Evolutionary conservation across 2,329 filamentous ascomycete genomes (phyloP), one percentile per base, ranked within the genome.

Genomic region (Penicillium sp.): DNA sequence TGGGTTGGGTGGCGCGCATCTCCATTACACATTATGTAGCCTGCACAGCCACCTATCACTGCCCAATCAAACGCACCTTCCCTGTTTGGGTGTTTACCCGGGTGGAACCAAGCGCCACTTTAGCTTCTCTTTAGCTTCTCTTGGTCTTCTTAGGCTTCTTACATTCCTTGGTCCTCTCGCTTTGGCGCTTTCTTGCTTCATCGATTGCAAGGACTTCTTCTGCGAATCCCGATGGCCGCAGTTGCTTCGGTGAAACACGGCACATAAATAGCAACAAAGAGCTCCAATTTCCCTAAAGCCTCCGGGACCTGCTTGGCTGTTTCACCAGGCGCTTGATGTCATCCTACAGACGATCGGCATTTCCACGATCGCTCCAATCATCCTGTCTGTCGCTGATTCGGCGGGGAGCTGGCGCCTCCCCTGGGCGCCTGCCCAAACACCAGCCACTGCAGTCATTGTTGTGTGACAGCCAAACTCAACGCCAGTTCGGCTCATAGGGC

Each of bases 311-410:
- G 33, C 44, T 46, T 43, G 32, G 43, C 36, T 41, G 60, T 64
- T 63, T 62, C 59, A 62, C 49, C 40, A 57, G 48, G 57, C 62
- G 61, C 62, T 49, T 63, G 61, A 64, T 64, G 59, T 64, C 60
- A 64, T 62, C 48, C 36, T 36, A 40, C 37, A 41, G 29, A 30
- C 43, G 56, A 58, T 58, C 58, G 48, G 51, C 48, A 40, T 36
- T 39, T 45, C 50, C 51, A 45, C 41, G 45, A 46, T 56, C 38
- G 48, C 54, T 58, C 55, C 52, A 60, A 58, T 55, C 43, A 56
- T 46, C 47, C 51, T 47, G 43, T 47, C 26, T 36, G 15, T 47
- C 37, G 36, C 30, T 37, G 29, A 30, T 32, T 40, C 47, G 32
- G 51, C 40, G 37, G 31, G 35, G 20, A 43, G 26, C 41, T 51